Conservation (phyloP, 768 basidiomycete genomes). For the Lactifluus piperatus region DNA sequence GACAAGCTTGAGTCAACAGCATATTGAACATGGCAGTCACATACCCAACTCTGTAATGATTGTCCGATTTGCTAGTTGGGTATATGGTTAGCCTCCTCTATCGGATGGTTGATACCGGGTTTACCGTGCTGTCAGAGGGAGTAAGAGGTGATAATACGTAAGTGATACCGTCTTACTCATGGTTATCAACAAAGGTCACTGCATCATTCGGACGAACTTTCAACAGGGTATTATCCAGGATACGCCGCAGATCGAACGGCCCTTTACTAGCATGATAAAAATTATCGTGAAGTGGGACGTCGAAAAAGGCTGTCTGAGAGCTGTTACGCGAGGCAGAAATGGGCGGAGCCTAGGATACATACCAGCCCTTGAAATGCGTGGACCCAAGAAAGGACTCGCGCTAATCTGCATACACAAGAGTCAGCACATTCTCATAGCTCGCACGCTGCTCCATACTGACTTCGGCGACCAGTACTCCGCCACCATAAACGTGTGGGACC, state of each 20-base stretch:
- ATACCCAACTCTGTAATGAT: slow-evolving; percentile 75
- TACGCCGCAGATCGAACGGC: slow-evolving; percentile 66
- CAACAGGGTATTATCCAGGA: slow-evolving; percentile 64
- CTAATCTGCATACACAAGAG: slow-evolving; percentile 33
- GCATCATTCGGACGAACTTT: slow-evolving; percentile 66
- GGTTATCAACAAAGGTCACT: slow-evolving; percentile 87
- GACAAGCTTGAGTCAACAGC: neutral
- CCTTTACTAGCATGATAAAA: slow-evolving; percentile 71
- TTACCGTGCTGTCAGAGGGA: slow-evolving; percentile 48
- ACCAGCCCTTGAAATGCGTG: slow-evolving; percentile 60
- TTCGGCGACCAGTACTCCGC: slow-evolving; percentile 81
- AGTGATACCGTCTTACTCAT: slow-evolving; percentile 50
- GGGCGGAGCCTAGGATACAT: slow-evolving; percentile 4
- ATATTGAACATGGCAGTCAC: slow-evolving; percentile 19
- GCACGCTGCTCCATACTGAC: slow-evolving; percentile 31
- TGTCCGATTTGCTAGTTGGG: slow-evolving; percentile 52
- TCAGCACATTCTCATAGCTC: slow-evolving; percentile 1
- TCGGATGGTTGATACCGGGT: slow-evolving; percentile 2
- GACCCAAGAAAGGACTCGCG: slow-evolving; percentile 45
- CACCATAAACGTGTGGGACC: slow-evolving; percentile 49
- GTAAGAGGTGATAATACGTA: slow-evolving; percentile 6
- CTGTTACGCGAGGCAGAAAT: neutral
- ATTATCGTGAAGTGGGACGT: slow-evolving; percentile 83
- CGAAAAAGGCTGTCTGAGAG: slow-evolving; percentile 76
- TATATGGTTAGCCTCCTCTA: slow-evolving; percentile 1